phyloP scores from a whole-genome alignment of 2,329 filamentous ascomycete species.

The Penicillium janthinellum region DNA sequence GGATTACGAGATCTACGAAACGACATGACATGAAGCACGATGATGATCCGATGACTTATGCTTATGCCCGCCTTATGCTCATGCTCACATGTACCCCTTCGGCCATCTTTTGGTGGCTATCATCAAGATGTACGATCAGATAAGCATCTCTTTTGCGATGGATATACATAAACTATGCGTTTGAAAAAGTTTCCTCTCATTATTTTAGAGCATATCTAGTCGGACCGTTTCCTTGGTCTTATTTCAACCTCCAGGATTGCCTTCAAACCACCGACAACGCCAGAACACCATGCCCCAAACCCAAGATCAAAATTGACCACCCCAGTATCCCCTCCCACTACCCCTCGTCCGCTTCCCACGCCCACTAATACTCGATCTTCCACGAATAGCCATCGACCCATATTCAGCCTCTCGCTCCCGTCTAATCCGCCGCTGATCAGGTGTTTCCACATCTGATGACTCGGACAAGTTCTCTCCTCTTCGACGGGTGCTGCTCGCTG shows the following conservation, averaged over 20 bases:
- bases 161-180: slow-evolving; percentile 3
- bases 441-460: slow-evolving; percentile 8
- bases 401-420: slow-evolving; percentile 33
- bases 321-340: slow-evolving; percentile 17
- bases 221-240: too few species aligned
- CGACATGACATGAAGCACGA: slow-evolving; percentile 24
- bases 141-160: slow-evolving; percentile 3
- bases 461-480: neutral
- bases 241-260: too few species aligned
- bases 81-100: neutral
- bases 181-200: neutral
- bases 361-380: slow-evolving; percentile 26
- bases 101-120: slow-evolving; percentile 12
- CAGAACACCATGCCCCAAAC: neutral
- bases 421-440: slow-evolving; percentile 22
- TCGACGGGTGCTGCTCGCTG: neutral
- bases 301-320: slow-evolving; percentile 8
- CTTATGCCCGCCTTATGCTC: slow-evolving; percentile 14
- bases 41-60: slow-evolving; percentile 24
- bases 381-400: slow-evolving; percentile 38
- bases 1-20: slow-evolving; percentile 18
- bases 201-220: neutral
- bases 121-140: slow-evolving; percentile 25
- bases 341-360: slow-evolving; percentile 20
- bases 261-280: neutral